Evolutionary conservation across 1,284 basidiomycete genomes (phyloP).

Genomic region (Pseudozyma tsukubaensis): DNA sequence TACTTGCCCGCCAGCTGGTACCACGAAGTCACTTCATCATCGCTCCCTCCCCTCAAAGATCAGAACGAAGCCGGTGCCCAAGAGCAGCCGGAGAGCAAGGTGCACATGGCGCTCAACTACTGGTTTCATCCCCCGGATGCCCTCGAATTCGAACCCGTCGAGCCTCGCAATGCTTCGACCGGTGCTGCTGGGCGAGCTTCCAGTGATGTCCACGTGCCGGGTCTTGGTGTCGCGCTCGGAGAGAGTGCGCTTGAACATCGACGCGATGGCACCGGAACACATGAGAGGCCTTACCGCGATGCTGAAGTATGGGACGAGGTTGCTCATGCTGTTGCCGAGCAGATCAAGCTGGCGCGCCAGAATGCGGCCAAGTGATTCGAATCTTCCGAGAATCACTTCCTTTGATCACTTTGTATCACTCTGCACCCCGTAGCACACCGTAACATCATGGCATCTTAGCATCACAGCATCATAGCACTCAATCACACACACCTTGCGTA

Average conservation of each 20-base stretch:
- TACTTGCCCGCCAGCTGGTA: constrained; percentile 67
- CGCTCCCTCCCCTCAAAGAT: constrained; percentile 20
- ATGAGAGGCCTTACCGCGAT: constrained; percentile 57
- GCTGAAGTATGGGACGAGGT: constrained; percentile 63
- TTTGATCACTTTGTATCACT: no score
- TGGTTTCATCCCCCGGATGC: constrained; percentile 68
- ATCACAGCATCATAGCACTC: background rate
- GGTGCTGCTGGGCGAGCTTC: constrained; percentile 15
- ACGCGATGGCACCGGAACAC: constrained; percentile 26
- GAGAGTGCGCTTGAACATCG: constrained; percentile 31
- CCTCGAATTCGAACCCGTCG: constrained; percentile 39
- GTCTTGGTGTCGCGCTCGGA: constrained; percentile 28
- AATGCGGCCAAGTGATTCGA: constrained; percentile 10
- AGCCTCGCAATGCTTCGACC: constrained; percentile 5
- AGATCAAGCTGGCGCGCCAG: constrained; percentile 26
- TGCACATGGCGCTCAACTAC: constrained; percentile 68
- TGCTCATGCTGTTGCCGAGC: constrained; percentile 31
- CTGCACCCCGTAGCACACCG: no score
- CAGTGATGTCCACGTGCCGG: constrained; percentile 15
- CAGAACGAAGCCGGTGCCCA: background rate
- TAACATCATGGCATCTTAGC: no score
- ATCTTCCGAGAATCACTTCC: background rate
- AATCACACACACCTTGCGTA: background rate
- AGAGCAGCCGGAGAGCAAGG: constrained; percentile 16
- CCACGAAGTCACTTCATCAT: constrained; percentile 66